Conservation (phyloP, 1,284 basidiomycete genomes). For the Trametes versicolor region DNA sequence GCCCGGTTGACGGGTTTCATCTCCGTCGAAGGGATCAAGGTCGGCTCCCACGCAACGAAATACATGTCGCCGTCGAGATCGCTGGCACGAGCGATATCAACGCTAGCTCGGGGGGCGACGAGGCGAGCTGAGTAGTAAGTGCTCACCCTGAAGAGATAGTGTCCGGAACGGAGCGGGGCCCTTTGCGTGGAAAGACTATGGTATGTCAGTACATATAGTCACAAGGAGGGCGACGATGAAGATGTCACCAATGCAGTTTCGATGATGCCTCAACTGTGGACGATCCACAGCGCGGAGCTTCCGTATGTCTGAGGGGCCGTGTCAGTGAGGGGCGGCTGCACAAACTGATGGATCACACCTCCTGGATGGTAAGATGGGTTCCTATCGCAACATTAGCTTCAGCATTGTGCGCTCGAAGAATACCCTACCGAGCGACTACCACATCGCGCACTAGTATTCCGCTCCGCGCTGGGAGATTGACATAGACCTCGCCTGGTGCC, state of each 20-base stretch:
- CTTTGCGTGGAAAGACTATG: conserved; percentile 35
- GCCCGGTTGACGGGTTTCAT: conserved; percentile 15
- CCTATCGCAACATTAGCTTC: conserved; percentile 15
- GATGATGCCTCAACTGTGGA: conserved; percentile 32
- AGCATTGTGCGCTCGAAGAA: too few relatives aligned
- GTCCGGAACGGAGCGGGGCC: conserved; percentile 32
- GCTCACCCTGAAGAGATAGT: conserved; percentile 35
- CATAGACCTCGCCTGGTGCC: conserved; percentile 32
- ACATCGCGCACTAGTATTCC: conserved; percentile 32
- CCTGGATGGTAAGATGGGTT: conserved; percentile 35
- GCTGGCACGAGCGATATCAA: conserved; percentile 7
- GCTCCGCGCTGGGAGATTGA: conserved; percentile 34
- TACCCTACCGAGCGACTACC: conserved; percentile 28
- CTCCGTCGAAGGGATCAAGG: conserved; percentile 22
- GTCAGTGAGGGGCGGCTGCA: neutral
- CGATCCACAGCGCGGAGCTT: conserved; percentile 34
- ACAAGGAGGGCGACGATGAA: neutral
- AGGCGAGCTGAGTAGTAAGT: too few relatives aligned
- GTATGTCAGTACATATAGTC: neutral
- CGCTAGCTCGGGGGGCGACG: neutral
- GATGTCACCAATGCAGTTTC: conserved; percentile 34
- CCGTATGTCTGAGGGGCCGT: conserved; percentile 28
- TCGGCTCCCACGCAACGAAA: conserved; percentile 35
- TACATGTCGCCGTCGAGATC: conserved; percentile 39
- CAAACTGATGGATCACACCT: conserved; percentile 17